Percentiles rank a stretch among this genome's conserved stretches.
Evolutionary conservation across 192 early-diverging fungal genomes (phyloP).

Genomic region (Entomortierella parvispora): DNA sequence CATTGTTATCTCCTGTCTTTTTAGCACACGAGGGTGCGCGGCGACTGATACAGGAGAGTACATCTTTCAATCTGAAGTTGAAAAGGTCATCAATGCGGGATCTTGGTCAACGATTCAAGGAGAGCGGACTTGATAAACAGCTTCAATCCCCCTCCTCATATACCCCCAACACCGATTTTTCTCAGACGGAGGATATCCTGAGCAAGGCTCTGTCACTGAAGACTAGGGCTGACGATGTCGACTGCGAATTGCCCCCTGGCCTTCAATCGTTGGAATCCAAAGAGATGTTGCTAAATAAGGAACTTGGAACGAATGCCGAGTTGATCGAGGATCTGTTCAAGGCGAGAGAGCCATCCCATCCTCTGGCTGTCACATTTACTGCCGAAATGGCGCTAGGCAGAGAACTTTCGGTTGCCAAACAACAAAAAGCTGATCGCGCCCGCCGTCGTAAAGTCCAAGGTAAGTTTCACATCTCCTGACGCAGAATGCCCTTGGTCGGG

Average conservation of each 20-base stretch:
- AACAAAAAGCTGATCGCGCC: constrained; percentile 23
- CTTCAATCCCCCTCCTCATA: constrained; percentile 15
- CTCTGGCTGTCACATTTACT: constrained; percentile 5
- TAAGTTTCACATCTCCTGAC: constrained; percentile 8
- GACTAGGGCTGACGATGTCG: constrained; percentile 32
- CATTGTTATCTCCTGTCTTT: not conserved
- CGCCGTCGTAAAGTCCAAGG: constrained; percentile 32
- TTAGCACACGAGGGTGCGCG: constrained; percentile 25
- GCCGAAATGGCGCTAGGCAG: constrained; percentile 17
- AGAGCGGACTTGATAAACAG: constrained; percentile 13
- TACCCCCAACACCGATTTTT: constrained; percentile 21
- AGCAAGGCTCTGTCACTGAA: not conserved
- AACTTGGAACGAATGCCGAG: constrained; percentile 21
- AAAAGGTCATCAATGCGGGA: constrained; percentile 38
- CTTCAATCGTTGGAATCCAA: constrained; percentile 22
- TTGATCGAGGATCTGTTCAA: constrained; percentile 34
- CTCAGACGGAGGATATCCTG: not conserved
- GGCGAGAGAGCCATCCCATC: constrained; percentile 9
- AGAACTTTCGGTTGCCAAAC: constrained; percentile 4
- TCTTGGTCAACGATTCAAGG: constrained; percentile 30
- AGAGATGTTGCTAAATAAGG: constrained; percentile 23
- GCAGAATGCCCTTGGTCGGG: too few species aligned
- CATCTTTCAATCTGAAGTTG: constrained; percentile 25
- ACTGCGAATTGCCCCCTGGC: constrained; percentile 27
- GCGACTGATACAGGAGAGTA: constrained; percentile 35